Percentiles rank a stretch among this genome's conserved stretches.
Conservation (phyloP, 768 basidiomycete species). For the Gautieria morchelliformis region DNA sequence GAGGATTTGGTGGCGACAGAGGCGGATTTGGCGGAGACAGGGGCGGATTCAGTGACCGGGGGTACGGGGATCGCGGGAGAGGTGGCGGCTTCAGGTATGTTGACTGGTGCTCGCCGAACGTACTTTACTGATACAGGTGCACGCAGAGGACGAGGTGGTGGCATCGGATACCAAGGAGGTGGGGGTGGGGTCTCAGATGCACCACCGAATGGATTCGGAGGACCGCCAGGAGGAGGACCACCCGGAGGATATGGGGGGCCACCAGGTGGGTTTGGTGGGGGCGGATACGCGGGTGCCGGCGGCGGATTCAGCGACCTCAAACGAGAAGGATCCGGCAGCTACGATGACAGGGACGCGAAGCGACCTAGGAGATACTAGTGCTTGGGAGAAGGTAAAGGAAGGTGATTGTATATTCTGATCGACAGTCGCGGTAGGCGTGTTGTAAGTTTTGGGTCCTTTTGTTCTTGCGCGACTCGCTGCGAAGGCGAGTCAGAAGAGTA, state of each 20-base stretch:
- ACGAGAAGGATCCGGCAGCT: conserved; percentile 66
- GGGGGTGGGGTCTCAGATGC: conserved; percentile 42
- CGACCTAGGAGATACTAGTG: conserved; percentile 64
- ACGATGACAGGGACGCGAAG: conserved; percentile 74
- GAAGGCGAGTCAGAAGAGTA: too few species aligned
- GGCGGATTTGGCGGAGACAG: too few species aligned
- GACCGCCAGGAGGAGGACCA: conserved; percentile 42
- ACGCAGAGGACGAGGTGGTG: conserved; percentile 59
- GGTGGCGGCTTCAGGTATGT: conserved; percentile 44
- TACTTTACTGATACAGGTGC: conserved; percentile 9
- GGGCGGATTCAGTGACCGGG: conserved; percentile 14
- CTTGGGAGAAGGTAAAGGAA: conserved; percentile 14
- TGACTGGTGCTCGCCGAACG: conserved; percentile 2
- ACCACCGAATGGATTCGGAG: conserved; percentile 20
- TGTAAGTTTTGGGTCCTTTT: neutral
- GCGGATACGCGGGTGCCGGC: conserved; percentile 26
- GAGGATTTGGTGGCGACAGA: conserved; percentile 30
- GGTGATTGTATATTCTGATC: conserved; percentile 4
- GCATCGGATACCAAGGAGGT: conserved; percentile 60
- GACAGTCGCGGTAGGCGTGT: neutral
- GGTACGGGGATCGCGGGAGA: conserved; percentile 13
- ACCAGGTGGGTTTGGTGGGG: conserved; percentile 21
- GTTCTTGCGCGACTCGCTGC: too few species aligned
- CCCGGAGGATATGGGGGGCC: conserved; percentile 28
- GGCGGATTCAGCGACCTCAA: conserved; percentile 52